Percentiles rank a stretch among this genome's conserved stretches.
These are phyloP conservation scores for Blastobotrys persicus DNA, from an alignment of 1,139 yeast species.

Conservation along the genomic window DNA sequence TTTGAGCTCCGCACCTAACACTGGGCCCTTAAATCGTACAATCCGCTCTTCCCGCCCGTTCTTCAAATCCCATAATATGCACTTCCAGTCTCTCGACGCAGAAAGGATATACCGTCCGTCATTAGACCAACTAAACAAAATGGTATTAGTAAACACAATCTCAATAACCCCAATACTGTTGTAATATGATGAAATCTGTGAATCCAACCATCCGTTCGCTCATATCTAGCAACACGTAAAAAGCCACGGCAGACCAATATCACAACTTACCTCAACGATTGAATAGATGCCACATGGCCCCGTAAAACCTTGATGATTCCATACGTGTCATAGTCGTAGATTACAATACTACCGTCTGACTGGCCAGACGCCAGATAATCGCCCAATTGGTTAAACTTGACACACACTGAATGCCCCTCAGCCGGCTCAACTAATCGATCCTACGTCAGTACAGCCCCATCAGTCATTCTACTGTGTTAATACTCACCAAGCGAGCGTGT, in stretches of 20 bases:
- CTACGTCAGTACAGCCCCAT: background rate
- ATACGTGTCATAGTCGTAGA: constrained; percentile 73
- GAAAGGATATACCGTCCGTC: constrained; percentile 71
- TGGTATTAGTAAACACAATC: background rate
- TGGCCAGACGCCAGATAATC: constrained; percentile 89
- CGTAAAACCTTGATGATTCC: constrained; percentile 53
- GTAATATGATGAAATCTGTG: background rate
- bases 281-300: constrained; percentile 72
- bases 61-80: constrained; percentile 76
- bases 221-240: too few species aligned
- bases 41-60: constrained; percentile 45
- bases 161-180: background rate
- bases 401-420: constrained; percentile 67
- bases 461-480: background rate
- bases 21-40: constrained; percentile 62
- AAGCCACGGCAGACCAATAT: too few species aligned
- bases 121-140: constrained; percentile 57
- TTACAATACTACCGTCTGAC: constrained; percentile 71
- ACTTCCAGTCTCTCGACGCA: constrained; percentile 82
- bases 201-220: too few species aligned
- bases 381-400: constrained; percentile 72
- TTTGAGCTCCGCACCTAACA: constrained; percentile 65
- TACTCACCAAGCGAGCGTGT: constrained; percentile 33
- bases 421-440: constrained; percentile 2
- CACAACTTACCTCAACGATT: constrained; percentile 51